These are phyloP conservation scores for Basidioascus undulatus DNA, from an alignment of 768 basidiomycete species.

Conservation along the genomic window DNA sequence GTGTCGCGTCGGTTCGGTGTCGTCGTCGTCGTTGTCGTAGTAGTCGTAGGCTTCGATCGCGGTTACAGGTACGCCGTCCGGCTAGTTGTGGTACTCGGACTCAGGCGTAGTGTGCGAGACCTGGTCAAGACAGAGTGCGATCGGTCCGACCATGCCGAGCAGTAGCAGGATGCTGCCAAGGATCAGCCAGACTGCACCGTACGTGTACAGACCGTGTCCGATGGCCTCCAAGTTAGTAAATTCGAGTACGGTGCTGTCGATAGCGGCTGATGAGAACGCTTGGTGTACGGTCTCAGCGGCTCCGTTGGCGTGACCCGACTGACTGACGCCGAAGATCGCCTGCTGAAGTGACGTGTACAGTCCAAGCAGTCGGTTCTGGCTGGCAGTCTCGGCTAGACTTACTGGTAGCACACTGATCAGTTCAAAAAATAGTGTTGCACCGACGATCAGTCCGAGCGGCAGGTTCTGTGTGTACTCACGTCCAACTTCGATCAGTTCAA, in stretches of 20 bases:
- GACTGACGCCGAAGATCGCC: neutral
- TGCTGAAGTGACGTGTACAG: neutral
- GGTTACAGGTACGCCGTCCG: too few relatives aligned
- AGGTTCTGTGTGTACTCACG: constrained; percentile 8
- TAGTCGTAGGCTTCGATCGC: too few relatives aligned
- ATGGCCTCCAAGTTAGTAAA: constrained; percentile 7
- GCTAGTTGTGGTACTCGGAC: too few relatives aligned
- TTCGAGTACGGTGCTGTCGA: constrained; percentile 1
- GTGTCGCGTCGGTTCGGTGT: too few relatives aligned
- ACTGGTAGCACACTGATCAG: constrained; percentile 8
- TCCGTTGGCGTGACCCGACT: neutral
- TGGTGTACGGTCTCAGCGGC: neutral
- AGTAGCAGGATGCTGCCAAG: constrained; percentile 5
- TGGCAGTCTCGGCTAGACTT: constrained; percentile 4
- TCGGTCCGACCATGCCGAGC: constrained; percentile 5
- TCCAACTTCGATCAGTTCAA: constrained; percentile 6
- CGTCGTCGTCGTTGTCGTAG: too few relatives aligned
- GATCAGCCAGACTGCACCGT: constrained; percentile 6
- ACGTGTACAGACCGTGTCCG: constrained; percentile 7
- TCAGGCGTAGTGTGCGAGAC: too few relatives aligned
- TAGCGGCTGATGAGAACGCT: constrained; percentile 1
- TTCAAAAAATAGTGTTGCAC: constrained; percentile 8
- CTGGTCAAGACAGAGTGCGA: too few relatives aligned
- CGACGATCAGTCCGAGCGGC: constrained; percentile 7
- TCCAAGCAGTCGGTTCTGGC: too few relatives aligned